Conservation (phyloP, 139 green algal species). For the Chlamydomonas schloesseri region DNA sequence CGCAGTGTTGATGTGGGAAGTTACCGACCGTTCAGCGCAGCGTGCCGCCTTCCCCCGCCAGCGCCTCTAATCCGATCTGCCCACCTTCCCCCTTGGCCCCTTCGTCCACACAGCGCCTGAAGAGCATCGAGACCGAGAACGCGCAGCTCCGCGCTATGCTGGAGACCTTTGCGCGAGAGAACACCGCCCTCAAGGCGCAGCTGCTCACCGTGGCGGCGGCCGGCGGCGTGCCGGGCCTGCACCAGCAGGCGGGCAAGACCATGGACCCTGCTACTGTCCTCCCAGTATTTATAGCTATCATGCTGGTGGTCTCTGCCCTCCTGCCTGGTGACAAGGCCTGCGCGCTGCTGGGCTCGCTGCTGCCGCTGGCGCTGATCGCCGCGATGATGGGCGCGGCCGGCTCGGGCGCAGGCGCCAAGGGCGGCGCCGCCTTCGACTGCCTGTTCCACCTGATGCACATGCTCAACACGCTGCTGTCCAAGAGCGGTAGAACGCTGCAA, state of each 20-base stretch:
- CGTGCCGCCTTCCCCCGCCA: too few species aligned
- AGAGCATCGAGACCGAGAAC: slow-evolving; percentile 62
- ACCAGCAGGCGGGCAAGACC: slow-evolving; percentile 26
- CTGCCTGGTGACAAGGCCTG: slow-evolving; percentile 51
- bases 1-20: too few species aligned
- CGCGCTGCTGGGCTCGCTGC: slow-evolving; percentile 31
- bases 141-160: slow-evolving; percentile 56
- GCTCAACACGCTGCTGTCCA: background rate
- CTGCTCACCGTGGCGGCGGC: slow-evolving; percentile 29
- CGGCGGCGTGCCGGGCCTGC: background rate
- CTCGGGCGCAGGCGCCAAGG: background rate
- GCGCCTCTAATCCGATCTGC: too few species aligned
- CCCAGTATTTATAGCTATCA: slow-evolving; percentile 63
- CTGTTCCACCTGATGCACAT: slow-evolving; percentile 13
- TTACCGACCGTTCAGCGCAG: too few species aligned
- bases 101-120: background rate
- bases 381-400: background rate
- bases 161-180: slow-evolving; percentile 53
- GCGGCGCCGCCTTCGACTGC: background rate
- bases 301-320: slow-evolving; percentile 53
- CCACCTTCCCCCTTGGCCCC: too few species aligned
- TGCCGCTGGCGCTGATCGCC: slow-evolving; percentile 23
- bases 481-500: background rate
- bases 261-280: slow-evolving; percentile 52
- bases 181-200: slow-evolving; percentile 47